A percentile compares a stretch with the other conserved stretches of the same genome.
phyloP scores from a whole-genome alignment of 1,284 basidiomycete species.

The Microbotryomycetes sp. region DNA sequence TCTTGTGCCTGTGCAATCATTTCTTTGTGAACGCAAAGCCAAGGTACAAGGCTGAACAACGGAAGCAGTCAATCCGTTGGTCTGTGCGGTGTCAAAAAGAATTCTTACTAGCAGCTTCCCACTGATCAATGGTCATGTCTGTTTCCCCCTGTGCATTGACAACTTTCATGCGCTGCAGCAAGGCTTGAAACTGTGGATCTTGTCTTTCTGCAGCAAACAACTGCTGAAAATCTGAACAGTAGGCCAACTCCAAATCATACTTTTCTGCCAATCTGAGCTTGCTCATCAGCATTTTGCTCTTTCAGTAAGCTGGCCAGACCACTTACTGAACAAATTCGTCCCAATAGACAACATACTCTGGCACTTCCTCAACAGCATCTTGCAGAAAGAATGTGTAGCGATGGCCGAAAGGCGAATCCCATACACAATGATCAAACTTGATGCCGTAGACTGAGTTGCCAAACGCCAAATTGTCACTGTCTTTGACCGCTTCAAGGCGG shows the following conservation, averaged over 20 bases:
- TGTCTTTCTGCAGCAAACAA: conserved; percentile 71
- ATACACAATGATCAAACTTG: conserved; percentile 60
- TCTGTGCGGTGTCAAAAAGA: too few species aligned
- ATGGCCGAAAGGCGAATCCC: conserved; percentile 69
- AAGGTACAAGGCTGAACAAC: too few species aligned
- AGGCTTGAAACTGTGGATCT: conserved; percentile 63
- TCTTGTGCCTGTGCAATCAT: too few species aligned
- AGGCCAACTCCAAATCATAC: conserved; percentile 66
- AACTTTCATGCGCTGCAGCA: conserved; percentile 82
- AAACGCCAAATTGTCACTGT: conserved; percentile 56
- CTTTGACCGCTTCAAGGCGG: conserved; percentile 56
- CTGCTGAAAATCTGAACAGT: conserved; percentile 81
- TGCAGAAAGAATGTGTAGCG: conserved; percentile 87
- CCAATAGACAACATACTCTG: conserved; percentile 95
- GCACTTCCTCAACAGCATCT: conserved; percentile 94
- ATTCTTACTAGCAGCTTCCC: conserved; percentile 94
- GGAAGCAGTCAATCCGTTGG: too few species aligned
- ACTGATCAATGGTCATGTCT: conserved; percentile 84
- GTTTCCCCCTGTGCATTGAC: conserved; percentile 73
- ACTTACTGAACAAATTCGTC: conserved; percentile 77
- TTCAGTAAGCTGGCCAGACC: conserved; percentile 1
- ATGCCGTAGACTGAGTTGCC: conserved; percentile 88
- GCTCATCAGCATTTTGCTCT: neutral
- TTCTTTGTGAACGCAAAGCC: conserved; percentile 24
- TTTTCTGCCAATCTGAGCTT: conserved; percentile 66